phyloP scores from a whole-genome alignment of 2,329 filamentous ascomycete genomes.

The Colletotrichum somersetense region DNA sequence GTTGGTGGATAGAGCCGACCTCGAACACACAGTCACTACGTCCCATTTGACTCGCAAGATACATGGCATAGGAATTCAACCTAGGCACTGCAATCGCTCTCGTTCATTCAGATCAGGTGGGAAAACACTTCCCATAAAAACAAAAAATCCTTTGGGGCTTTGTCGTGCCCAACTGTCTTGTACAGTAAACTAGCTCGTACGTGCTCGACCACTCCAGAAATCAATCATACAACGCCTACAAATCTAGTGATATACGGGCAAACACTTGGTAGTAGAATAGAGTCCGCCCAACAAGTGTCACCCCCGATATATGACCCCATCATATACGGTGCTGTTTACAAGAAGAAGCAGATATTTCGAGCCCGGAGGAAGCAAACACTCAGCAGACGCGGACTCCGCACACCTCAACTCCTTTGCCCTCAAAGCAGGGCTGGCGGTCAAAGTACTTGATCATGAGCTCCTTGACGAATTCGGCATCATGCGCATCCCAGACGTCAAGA shows the following conservation, averaged over 20 bases:
- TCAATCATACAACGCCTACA: conserved; percentile 11
- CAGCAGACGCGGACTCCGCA: conserved; percentile 79
- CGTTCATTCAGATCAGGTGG: not conserved
- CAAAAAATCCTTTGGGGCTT: not conserved
- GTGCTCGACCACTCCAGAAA: conserved; percentile 1
- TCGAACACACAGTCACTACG: not conserved
- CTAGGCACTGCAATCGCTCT: not conserved
- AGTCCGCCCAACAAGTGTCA: conserved; percentile 4
- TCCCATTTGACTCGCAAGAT: not conserved
- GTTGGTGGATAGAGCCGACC: not conserved
- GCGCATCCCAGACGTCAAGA: conserved; percentile 80
- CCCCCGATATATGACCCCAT: not conserved
- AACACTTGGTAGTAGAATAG: conserved; percentile 5
- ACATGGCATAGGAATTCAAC: not conserved
- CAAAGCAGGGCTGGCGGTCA: conserved; percentile 70
- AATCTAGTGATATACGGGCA: not conserved
- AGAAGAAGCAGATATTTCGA: not conserved
- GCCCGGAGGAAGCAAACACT: conserved; percentile 8
- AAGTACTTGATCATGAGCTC: conserved; percentile 76
- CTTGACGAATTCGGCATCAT: conserved; percentile 76
- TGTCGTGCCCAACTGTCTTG: not conserved
- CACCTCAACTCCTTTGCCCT: conserved; percentile 79
- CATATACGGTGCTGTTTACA: conserved; percentile 8
- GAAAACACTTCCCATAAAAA: not conserved
- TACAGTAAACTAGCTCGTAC: not conserved